Evolutionary conservation across 768 basidiomycete species (phyloP).

Genomic region (Tephrocybe sp.): DNA sequence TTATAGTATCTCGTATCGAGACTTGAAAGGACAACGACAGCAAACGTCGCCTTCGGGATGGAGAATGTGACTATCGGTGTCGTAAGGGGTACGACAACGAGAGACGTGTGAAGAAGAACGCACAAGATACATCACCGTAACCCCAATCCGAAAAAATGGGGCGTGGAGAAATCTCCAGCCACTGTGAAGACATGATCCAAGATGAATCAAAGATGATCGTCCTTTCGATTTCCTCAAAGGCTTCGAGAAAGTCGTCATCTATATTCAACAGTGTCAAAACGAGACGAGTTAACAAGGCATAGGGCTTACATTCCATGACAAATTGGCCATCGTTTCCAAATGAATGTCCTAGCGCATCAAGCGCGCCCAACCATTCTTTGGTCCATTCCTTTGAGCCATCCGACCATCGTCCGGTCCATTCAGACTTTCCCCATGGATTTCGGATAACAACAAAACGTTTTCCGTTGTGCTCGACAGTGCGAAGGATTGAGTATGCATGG

Average conservation of each 20-base stretch:
- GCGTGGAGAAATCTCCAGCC: slow-evolving; percentile 23
- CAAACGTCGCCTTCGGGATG: not conserved
- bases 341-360: slow-evolving; percentile 40
- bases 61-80: not conserved
- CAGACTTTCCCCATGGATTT: slow-evolving; percentile 51
- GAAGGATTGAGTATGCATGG: slow-evolving; percentile 51
- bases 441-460: slow-evolving; percentile 52
- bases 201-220: slow-evolving; percentile 35
- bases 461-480: slow-evolving; percentile 29
- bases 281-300: not conserved
- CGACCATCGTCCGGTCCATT: slow-evolving; percentile 54
- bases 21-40: not conserved
- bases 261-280: not conserved
- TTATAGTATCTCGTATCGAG: not conserved
- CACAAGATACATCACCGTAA: slow-evolving; percentile 1
- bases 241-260: slow-evolving; percentile 36
- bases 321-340: slow-evolving; percentile 57
- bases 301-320: slow-evolving; percentile 49
- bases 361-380: slow-evolving; percentile 43
- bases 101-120: not conserved
- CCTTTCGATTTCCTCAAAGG: slow-evolving; percentile 37
- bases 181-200: slow-evolving; percentile 40
- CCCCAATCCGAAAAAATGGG: not conserved
- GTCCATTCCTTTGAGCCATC: slow-evolving; percentile 62
- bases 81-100: not conserved